phyloP scores from a whole-genome alignment of 2,329 filamentous ascomycete genomes.

The Thermothelomyces thermophilus region DNA sequence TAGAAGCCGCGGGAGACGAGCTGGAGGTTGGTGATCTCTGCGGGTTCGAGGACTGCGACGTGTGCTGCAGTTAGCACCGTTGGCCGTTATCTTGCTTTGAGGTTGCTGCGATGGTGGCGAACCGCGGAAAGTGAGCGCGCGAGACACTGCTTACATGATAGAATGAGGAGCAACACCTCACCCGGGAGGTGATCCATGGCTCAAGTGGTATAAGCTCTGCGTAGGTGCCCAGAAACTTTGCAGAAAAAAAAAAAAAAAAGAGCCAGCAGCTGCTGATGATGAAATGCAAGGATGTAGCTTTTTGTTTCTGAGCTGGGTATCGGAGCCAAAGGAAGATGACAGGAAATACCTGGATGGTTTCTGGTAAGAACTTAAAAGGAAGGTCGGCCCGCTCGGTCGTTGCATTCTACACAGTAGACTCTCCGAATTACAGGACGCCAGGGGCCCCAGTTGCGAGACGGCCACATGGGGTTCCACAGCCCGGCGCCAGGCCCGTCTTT shows the following conservation, averaged over 20 bases:
- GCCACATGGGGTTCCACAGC: background rate
- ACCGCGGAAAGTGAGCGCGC: background rate
- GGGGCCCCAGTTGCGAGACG: no score
- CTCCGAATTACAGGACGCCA: no score
- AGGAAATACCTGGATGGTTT: no score
- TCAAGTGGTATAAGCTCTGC: background rate
- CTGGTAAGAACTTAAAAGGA: no score
- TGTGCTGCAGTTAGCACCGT: background rate
- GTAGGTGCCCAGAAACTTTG: background rate
- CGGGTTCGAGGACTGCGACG: constrained; percentile 52
- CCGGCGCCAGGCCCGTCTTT: no score
- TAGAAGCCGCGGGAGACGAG: constrained; percentile 61
- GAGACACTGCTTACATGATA: constrained; percentile 46
- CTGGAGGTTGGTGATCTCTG: constrained; percentile 62
- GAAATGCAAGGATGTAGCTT: background rate
- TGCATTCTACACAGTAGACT: background rate
- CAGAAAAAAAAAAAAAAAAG: background rate
- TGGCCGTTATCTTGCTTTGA: background rate
- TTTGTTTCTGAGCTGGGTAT: no score
- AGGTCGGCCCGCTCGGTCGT: no score
- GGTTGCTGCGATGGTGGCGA: background rate
- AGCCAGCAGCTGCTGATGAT: background rate
- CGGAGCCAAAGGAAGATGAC: no score
- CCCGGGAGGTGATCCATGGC: constrained; percentile 44
- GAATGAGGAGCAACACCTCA: constrained; percentile 58